phyloP scores from a whole-genome alignment of 768 basidiomycete genomes.

The Termitomyces sp. region DNA sequence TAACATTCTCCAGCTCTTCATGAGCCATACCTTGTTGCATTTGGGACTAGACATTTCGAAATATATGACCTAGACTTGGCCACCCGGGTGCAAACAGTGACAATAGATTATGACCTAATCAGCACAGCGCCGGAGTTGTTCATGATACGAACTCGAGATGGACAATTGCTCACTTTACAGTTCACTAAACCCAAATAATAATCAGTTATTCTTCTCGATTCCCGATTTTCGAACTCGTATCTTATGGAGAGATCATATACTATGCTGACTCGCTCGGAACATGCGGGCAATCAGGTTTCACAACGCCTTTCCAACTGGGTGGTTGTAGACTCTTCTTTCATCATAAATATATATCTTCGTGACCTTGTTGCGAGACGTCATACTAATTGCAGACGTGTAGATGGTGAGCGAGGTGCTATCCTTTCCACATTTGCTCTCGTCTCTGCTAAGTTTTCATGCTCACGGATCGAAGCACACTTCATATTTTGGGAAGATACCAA shows the following conservation, averaged over 20 bases:
- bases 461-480: background rate
- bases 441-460: background rate
- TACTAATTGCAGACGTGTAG: no score
- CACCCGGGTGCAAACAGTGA: constrained; percentile 63
- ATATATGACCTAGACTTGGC: constrained; percentile 70
- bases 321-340: background rate
- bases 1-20: constrained; percentile 47
- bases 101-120: constrained; percentile 17
- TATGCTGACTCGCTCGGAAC: background rate
- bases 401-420: no score
- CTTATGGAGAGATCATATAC: no score
- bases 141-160: constrained; percentile 7
- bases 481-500: background rate
- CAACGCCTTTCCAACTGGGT: no score
- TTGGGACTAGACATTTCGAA: constrained; percentile 72
- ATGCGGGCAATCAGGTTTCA: background rate
- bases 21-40: constrained; percentile 75
- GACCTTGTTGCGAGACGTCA: no score
- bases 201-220: background rate
- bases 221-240: background rate
- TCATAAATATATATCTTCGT: no score
- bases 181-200: background rate
- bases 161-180: constrained; percentile 9
- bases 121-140: constrained; percentile 8
- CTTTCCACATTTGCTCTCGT: no score